These are phyloP conservation scores for Kalmusia sp. DNA, from an alignment of 2,329 filamentous ascomycete species.

Conservation along the genomic window DNA sequence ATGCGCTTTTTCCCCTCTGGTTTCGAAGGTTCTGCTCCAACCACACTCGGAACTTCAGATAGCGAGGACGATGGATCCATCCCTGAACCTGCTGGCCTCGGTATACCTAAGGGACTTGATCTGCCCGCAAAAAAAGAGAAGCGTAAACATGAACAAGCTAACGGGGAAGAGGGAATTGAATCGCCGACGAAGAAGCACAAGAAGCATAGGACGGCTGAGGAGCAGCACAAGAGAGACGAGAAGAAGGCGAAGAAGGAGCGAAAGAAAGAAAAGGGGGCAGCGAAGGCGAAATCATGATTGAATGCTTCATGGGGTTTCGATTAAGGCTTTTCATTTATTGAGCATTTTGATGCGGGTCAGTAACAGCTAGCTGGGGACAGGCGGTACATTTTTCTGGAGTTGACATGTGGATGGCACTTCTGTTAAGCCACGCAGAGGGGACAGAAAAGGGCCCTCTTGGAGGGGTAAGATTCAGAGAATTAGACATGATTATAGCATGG, in stretches of 20 bases:
- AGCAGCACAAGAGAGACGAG: slow-evolving; percentile 46
- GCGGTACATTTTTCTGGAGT: too few species aligned
- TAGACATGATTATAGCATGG: too few species aligned
- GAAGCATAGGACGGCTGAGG: slow-evolving; percentile 43
- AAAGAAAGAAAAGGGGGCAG: slow-evolving; percentile 41
- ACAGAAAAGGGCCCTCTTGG: too few species aligned
- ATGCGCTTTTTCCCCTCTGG: slow-evolving; percentile 74
- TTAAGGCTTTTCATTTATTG: too few species aligned
- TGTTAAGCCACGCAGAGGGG: too few species aligned
- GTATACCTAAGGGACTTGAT: slow-evolving; percentile 30
- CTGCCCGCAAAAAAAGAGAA: slow-evolving; percentile 45
- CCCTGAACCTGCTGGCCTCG: slow-evolving; percentile 28
- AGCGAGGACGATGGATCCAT: slow-evolving; percentile 52
- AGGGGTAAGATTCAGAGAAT: too few species aligned
- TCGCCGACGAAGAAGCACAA: slow-evolving; percentile 48
- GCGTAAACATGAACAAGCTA: slow-evolving; percentile 45
- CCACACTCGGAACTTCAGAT: slow-evolving; percentile 51
- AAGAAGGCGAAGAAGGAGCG: slow-evolving; percentile 48
- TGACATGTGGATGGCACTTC: too few species aligned
- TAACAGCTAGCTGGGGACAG: too few species aligned
- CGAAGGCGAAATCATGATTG: slow-evolving; percentile 25
- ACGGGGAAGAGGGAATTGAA: slow-evolving; percentile 32
- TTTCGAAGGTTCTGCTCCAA: slow-evolving; percentile 54
- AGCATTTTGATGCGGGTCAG: too few species aligned
- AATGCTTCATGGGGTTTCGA: neutral